A percentile compares a stretch with the other conserved stretches of the same genome.
Evolutionary conservation across 768 basidiomycete species (phyloP).

Genomic region (Suillus subluteus): DNA sequence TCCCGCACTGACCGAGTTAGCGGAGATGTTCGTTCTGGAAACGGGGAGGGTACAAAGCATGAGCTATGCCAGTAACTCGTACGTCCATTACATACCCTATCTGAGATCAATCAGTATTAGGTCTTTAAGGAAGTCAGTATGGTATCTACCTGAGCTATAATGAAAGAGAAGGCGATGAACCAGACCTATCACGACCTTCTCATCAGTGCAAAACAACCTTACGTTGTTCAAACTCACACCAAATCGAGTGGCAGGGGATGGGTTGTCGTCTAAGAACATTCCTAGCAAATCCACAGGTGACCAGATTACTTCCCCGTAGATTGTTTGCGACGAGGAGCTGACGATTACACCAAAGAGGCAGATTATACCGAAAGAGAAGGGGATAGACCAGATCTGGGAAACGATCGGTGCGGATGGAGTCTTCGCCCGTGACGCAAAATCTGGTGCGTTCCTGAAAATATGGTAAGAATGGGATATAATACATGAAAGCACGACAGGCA

Average conservation of each 20-base stretch:
- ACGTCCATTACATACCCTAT: conserved; percentile 2
- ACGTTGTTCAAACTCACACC: conserved; percentile 40
- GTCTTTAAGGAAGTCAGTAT: not conserved
- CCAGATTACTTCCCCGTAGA: conserved; percentile 77
- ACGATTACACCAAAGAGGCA: conserved; percentile 79
- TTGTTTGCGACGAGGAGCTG: conserved; percentile 66
- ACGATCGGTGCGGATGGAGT: conserved; percentile 54
- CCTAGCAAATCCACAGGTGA: conserved; percentile 68
- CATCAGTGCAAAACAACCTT: conserved; percentile 5
- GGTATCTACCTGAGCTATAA: conserved; percentile 61
- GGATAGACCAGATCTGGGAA: conserved; percentile 68
- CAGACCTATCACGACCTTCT: conserved; percentile 46
- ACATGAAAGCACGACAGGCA: conserved; percentile 19
- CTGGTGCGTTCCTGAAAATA: conserved; percentile 56
- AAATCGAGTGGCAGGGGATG: conserved; percentile 62
- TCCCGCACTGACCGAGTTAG: conserved; percentile 76
- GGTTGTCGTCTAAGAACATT: conserved; percentile 61
- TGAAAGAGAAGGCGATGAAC: conserved; percentile 74
- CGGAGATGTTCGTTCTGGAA: conserved; percentile 63
- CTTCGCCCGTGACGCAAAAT: conserved; percentile 62
- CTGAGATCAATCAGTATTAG: conserved; percentile 1
- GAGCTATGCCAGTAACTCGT: conserved; percentile 22
- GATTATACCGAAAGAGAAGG: conserved; percentile 68
- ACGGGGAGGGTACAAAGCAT: not conserved
- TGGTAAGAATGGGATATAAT: not conserved